Conservation (phyloP, 768 basidiomycete genomes). For the Podaxis rugospora region DNA sequence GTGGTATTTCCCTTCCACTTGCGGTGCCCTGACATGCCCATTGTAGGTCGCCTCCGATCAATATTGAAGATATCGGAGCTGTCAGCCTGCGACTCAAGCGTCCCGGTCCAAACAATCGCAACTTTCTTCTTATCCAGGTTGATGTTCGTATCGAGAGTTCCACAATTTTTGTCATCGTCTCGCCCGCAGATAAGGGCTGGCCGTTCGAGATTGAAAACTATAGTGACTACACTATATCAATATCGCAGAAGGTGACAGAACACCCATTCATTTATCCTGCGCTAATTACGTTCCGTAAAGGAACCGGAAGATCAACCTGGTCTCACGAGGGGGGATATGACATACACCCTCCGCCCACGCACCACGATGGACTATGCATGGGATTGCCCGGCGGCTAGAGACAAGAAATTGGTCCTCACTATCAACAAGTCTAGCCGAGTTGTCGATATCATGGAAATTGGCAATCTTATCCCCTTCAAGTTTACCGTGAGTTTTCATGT, state of each 20-base stretch:
- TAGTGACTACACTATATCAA: conserved; percentile 62
- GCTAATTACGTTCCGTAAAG: conserved; percentile 19
- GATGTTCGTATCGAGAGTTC: conserved; percentile 84
- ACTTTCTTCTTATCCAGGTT: conserved; percentile 56
- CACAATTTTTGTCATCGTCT: conserved; percentile 82
- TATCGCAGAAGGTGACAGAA: conserved; percentile 68
- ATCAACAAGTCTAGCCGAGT: conserved; percentile 58
- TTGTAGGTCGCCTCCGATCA: conserved; percentile 86
- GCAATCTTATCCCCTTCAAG: conserved; percentile 84
- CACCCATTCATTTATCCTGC: background rate
- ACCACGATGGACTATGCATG: conserved; percentile 74
- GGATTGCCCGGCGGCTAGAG: conserved; percentile 84
- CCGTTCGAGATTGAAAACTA: conserved; percentile 91
- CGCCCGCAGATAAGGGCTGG: conserved; percentile 67
- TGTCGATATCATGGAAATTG: conserved; percentile 95
- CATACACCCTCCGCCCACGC: conserved; percentile 58
- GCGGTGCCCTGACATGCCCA: conserved; percentile 5
- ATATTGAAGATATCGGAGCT: conserved; percentile 85
- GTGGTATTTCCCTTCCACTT: background rate
- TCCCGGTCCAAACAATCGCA: conserved; percentile 27
- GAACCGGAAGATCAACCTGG: conserved; percentile 24
- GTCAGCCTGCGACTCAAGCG: conserved; percentile 68
- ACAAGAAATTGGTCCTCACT: conserved; percentile 71
- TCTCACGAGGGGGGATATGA: conserved; percentile 35
- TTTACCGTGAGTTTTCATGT: conserved; percentile 52